A percentile compares a stretch with the other conserved stretches of the same genome.
These are phyloP conservation scores for Fusarium concolor DNA, from an alignment of 2,329 filamentous ascomycete genomes.

Conservation along the genomic window DNA sequence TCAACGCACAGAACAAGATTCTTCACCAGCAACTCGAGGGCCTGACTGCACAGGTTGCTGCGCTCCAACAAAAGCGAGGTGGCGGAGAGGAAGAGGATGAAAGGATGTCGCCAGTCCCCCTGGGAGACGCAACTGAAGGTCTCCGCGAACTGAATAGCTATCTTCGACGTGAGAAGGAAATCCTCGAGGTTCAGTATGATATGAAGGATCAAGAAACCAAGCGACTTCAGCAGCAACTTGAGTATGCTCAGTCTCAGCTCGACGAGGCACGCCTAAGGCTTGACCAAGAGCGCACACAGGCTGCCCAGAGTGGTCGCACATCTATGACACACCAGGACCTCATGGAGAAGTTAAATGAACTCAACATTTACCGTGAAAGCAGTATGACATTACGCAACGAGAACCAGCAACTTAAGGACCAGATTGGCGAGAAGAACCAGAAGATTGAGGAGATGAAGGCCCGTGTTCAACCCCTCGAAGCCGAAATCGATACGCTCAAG, in stretches of 20 bases:
- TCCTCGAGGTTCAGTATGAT: conserved; percentile 95
- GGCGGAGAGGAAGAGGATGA: conserved; percentile 65
- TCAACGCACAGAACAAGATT: conserved; percentile 88
- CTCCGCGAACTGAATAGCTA: conserved; percentile 93
- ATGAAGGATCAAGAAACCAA: conserved; percentile 89
- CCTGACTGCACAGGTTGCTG: conserved; percentile 81
- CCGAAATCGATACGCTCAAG: conserved; percentile 83
- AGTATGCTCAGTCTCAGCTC: conserved; percentile 86
- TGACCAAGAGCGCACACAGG: conserved; percentile 84
- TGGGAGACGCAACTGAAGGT: conserved; percentile 74
- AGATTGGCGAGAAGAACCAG: conserved; percentile 78
- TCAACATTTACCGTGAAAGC: conserved; percentile 96
- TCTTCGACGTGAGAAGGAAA: conserved; percentile 94
- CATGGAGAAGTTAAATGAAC: conserved; percentile 93
- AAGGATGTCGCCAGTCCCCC: conserved; percentile 61
- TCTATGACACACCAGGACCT: conserved; percentile 88
- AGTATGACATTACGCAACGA: conserved; percentile 91
- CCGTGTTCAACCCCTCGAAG: conserved; percentile 84
- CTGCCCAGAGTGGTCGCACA: conserved; percentile 77
- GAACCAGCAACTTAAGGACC: conserved; percentile 79
- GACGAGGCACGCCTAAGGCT: conserved; percentile 91
- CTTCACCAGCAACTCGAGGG: conserved; percentile 90
- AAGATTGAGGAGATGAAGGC: conserved; percentile 79
- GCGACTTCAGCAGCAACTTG: conserved; percentile 88
- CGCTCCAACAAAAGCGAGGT: conserved; percentile 80